Base-by-base conservation (phyloP, 495 filamentous ascomycete species). In the Amniculicola lignicola region DNA sequence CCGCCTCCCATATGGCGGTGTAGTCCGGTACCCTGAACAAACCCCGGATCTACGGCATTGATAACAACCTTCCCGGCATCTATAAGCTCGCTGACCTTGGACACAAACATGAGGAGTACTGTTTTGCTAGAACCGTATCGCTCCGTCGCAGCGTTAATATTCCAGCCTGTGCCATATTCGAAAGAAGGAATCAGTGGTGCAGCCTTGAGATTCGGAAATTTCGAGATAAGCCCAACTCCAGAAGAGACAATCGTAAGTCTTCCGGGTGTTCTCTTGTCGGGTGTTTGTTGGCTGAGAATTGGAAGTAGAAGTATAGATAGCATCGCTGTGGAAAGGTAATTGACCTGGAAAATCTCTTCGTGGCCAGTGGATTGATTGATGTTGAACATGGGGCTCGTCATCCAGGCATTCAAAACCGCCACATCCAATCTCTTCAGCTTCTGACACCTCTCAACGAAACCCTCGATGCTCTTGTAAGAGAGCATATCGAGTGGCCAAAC, bases 401-500 rank as follows among this genome's bases (percentile, higher is more conserved):
- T 39, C 4, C 68, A 76, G 1, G 79, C 76, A 52, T 80, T 81
- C 21, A 70, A 57, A 3, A 77, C 54, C 6, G 75, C 61, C 0
- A 52, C 61, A 49, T 82, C 77, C 0, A 82, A 44, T 6, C 64
- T 29, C 43, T 57, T 16, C 14, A 72, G 22, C 27, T 74, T 54
- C 15, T 72, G 66, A 37, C 68, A 71, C 3, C 71, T 69, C 31
- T 60, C 49, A 6, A 73, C 76, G 44, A 82, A 82, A 3, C 41
- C 54, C 47, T 75, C 68, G 33, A 82, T 75, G 44, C 74, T 79
- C 25, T 70, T 65, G 62, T 77, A 82, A 36, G 58, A 74, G 53
- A 57, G 66, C 73, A 82, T 76, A 41, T 82, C 80, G 0, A 83
- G 70, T 36, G 71, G 67, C 77, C 77, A 81, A 10, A 80, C 72